A percentile compares a stretch with the other conserved stretches of the same genome.
Conservation (phyloP, 495 filamentous ascomycete species). For the Penicillium longicatenatum region DNA sequence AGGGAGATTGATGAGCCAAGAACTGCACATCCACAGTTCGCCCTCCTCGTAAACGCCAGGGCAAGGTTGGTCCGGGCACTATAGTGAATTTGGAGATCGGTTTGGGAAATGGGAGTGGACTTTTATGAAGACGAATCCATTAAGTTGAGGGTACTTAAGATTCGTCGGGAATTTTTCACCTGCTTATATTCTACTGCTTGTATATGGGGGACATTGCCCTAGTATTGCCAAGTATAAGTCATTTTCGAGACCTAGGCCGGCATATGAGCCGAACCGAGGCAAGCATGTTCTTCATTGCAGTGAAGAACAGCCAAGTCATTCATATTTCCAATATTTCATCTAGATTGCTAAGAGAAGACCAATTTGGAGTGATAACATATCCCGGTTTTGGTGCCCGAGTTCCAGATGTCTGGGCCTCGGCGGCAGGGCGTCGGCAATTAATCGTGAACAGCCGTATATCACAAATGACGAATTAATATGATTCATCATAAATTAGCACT, state of each 20-base stretch:
- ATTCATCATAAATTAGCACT: too few relatives aligned
- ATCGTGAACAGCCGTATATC: neutral
- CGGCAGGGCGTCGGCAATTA: neutral
- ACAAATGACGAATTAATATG: too few relatives aligned
- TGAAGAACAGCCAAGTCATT: too few relatives aligned
- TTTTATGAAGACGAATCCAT: slow-evolving; percentile 33
- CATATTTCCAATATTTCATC: too few relatives aligned
- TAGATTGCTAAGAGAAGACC: too few relatives aligned
- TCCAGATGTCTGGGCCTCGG: too few relatives aligned
- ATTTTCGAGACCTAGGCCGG: slow-evolving; percentile 33
- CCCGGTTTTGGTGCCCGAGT: too few relatives aligned
- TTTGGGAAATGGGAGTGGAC: slow-evolving; percentile 38
- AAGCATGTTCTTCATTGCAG: neutral
- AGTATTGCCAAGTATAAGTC: slow-evolving; percentile 37
- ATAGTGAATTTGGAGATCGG: slow-evolving; percentile 37
- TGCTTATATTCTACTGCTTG: too few relatives aligned
- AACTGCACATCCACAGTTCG: slow-evolving; percentile 17
- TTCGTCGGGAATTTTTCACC: too few relatives aligned
- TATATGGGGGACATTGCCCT: slow-evolving; percentile 28
- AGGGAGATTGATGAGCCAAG: slow-evolving; percentile 14
- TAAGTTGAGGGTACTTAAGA: slow-evolving; percentile 23
- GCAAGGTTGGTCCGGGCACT: slow-evolving; percentile 35
- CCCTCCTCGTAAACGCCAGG: slow-evolving; percentile 35
- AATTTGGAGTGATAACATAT: too few relatives aligned
- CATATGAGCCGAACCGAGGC: slow-evolving; percentile 38